Percentiles rank a stretch among this genome's conserved stretches.
phyloP scores from a whole-genome alignment of 1,139 yeast species.

The Sugiyamaella neomexicana region DNA sequence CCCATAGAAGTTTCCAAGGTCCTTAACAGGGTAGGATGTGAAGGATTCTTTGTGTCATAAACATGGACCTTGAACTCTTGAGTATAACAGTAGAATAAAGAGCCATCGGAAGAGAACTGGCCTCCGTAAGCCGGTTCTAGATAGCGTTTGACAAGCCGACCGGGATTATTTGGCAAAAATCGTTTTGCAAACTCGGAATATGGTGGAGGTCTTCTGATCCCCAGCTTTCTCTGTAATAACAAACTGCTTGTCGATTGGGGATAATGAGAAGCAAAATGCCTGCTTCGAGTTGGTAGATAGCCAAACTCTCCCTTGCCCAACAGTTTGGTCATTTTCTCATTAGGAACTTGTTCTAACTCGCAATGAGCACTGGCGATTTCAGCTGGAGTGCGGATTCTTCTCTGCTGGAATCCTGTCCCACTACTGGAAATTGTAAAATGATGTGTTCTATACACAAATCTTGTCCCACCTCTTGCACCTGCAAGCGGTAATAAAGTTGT shows the following conservation, averaged over 20 bases:
- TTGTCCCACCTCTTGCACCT: background rate
- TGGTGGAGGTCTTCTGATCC: constrained; percentile 15
- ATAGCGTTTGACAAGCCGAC: constrained; percentile 23
- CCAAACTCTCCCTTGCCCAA: constrained; percentile 23
- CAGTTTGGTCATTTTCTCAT: constrained; percentile 15
- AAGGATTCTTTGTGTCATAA: constrained; percentile 30
- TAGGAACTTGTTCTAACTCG: constrained; percentile 22
- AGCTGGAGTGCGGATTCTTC: constrained; percentile 14
- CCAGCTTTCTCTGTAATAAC: constrained; percentile 21
- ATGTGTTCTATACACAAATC: background rate
- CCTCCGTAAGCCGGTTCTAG: constrained; percentile 36
- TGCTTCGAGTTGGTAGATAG: constrained; percentile 4
- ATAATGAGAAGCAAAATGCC: background rate
- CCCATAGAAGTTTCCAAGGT: constrained; percentile 24
- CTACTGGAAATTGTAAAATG: background rate
- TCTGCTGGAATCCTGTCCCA: background rate
- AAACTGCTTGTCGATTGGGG: constrained; percentile 19
- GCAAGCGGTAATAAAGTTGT: background rate
- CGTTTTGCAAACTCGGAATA: constrained; percentile 21
- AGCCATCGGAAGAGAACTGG: constrained; percentile 36
- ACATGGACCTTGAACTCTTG: constrained; percentile 35
- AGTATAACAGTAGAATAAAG: constrained; percentile 32
- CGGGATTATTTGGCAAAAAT: constrained; percentile 25
- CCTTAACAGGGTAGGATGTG: constrained; percentile 27
- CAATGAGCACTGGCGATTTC: constrained; percentile 14